These are phyloP conservation scores for Starmera quercuum DNA, from an alignment of 805 yeast genomes.

Conservation along the genomic window DNA sequence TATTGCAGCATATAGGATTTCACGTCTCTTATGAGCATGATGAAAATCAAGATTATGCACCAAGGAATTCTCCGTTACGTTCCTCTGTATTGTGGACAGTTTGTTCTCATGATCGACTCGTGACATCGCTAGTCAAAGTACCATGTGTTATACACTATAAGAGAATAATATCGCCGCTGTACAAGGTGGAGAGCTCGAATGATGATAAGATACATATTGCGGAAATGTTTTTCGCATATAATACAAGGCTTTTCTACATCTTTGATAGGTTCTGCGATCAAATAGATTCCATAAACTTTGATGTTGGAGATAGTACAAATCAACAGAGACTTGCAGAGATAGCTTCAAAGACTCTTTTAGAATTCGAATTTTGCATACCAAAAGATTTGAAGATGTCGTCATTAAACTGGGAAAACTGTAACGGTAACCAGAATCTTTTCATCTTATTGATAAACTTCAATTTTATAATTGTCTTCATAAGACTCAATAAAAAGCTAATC, in stretches of 20 bases:
- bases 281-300: conserved; percentile 23
- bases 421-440: conserved; percentile 3
- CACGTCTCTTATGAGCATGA: conserved; percentile 17
- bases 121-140: conserved; percentile 19
- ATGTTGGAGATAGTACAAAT: conserved; percentile 25
- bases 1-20: conserved; percentile 26
- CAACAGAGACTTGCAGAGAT: conserved; percentile 16
- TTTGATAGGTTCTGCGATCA: conserved; percentile 27
- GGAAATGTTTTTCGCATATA: conserved; percentile 21
- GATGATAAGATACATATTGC: conserved; percentile 7
- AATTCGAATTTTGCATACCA: conserved; percentile 18
- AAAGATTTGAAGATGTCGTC: conserved; percentile 4
- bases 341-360: conserved; percentile 17
- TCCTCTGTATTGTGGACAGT: conserved; percentile 24
- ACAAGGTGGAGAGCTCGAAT: conserved; percentile 12
- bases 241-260: conserved; percentile 22
- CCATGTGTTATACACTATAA: conserved; percentile 27
- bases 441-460: conserved; percentile 18
- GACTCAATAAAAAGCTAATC: conserved; percentile 7
- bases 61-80: conserved; percentile 14
- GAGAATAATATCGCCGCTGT: conserved; percentile 24
- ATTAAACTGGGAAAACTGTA: not conserved
- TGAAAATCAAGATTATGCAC: conserved; percentile 3
- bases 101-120: conserved; percentile 23
- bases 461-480: conserved; percentile 16